Base-by-base conservation (phyloP, 306 rosid species). In the Vicia villosa region DNA sequence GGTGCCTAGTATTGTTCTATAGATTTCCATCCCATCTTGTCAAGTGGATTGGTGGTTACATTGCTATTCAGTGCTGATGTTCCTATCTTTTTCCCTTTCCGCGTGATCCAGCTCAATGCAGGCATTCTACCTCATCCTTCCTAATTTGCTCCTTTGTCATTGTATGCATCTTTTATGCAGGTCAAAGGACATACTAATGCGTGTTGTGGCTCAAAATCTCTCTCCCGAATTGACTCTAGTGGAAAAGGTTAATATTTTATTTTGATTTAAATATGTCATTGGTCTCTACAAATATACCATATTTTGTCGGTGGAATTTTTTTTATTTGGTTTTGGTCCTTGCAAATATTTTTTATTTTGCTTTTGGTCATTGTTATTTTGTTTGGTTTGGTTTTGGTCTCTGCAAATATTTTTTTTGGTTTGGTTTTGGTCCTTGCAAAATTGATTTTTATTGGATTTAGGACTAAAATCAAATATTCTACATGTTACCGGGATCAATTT, bases 171-270 rank as follows among this genome's bases (percentile, higher is more conserved):
- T 82, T 38, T 56, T 63, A 62, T 84, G 85, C 87, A 94, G 98
- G 43, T 90, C 98, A 55, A 94, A 86, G 86, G 98, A 94, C 75
- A 88, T 94, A 66, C 92, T 94, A 56, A 81, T 94, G 98, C 91
- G 98, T 70, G 91, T 90, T 32, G 95, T 90, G 75, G 92, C 98
- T 17, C 92, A 81, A 73, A 90, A 86, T 83, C 83, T 90, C 75
- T 90, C 95, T 50, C 98, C 98, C 19, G 97, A 91, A 68, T 82
- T 94, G 84, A 90, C 97, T 75, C 85, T 90, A 54, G 97, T 90
- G 62, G 98, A 94, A 88, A 94, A 82, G 86, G 89, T 83, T 73
- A 22, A 20, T 63, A 20, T 41, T 56, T 51, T 46, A 43, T 60
- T 69, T 30, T 26, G 38, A 34, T 34, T 34, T 34, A 7, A 34